Percentiles rank a stretch among this genome's conserved stretches.
phyloP scores from a whole-genome alignment of 1,284 basidiomycete species.

The Cryptococcus maquisensis region DNA sequence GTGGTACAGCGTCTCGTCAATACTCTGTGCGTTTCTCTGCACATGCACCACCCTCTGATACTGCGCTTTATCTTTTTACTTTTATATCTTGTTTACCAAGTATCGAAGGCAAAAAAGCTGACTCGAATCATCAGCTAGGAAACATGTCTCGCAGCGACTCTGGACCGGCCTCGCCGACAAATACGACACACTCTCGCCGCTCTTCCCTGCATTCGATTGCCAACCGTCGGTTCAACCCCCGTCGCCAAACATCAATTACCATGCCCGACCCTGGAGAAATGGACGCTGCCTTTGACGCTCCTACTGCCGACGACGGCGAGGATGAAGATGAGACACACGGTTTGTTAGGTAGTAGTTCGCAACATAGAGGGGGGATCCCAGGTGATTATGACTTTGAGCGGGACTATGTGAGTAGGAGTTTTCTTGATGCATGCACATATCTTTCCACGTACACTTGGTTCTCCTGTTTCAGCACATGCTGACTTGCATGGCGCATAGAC shows the following conservation, averaged over 20 bases:
- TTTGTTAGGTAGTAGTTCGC: conserved; percentile 11
- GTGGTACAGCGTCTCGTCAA: not conserved
- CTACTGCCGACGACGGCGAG: conserved; percentile 13
- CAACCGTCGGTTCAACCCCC: conserved; percentile 22
- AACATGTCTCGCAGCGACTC: conserved; percentile 31
- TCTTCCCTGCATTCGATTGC: conserved; percentile 29
- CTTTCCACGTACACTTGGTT: not conserved
- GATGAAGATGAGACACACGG: conserved; percentile 32
- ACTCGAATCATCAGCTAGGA: conserved; percentile 1
- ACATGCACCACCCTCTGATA: conserved; percentile 16
- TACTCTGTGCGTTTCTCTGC: conserved; percentile 8
- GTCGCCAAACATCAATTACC: conserved; percentile 9
- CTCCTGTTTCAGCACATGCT: not conserved
- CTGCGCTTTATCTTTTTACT: conserved; percentile 1
- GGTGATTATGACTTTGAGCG: conserved; percentile 76
- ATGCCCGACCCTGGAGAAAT: conserved; percentile 46
- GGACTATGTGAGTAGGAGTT: conserved; percentile 56
- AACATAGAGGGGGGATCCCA: conserved; percentile 27
- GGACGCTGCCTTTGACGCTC: conserved; percentile 47
- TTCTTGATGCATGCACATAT: conserved; percentile 1
- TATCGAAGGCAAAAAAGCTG: not conserved
- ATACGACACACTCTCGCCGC: conserved; percentile 22
- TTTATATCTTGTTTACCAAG: not conserved
- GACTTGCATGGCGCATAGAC: conserved; percentile 19
- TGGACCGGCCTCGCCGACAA: conserved; percentile 17